Base-by-base conservation (phyloP, 1,139 yeast species). In the Kodamaea ohmeri region DNA sequence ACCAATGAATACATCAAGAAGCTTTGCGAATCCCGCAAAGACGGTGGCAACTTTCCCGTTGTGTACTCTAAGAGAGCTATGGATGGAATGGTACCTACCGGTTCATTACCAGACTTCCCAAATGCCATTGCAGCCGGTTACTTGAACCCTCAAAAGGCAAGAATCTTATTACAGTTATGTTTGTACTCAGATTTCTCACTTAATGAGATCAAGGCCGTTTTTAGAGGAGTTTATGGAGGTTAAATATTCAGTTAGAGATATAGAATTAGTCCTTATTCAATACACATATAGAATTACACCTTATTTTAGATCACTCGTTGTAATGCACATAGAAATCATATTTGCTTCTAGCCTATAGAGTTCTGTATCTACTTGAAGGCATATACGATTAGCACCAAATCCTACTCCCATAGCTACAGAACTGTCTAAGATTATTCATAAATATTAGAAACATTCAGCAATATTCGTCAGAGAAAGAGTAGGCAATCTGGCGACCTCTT, bases 41-140 rank as follows among this genome's bases (percentile, higher is more conserved):
- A 39, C 18, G 40, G 45, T 13, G 55, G 61, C 32, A 58, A 61
- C 30, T 62, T 78, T 27, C 87, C 88, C 1, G 67, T 80, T 2
- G 67, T 81, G 2, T 80, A 78, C 52, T 78, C 85, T 25, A 80
- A 80, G 51, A 67, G 88, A 51, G 72, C 86, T 3, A 77, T 77
- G 73, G 86, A 80, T 49, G 82, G 81, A 17, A 68, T 73, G 73
- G 76, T 76, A 25, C 78, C 81, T 2, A 56, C 53, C n/a, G 74
- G 72, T 1, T 67, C 71, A 25, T 50, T 74, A 38, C 79, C 79
- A 25, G 58, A 48, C 19, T 25, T 32, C 15, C 32, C 22, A 9
- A 38, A 44, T 39, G 64, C 66, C 11, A 62, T 81, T 41, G 83
- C 87, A 1, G 75, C 83, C 42, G 88, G 88, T 3, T 79, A 79